Base-by-base conservation (phyloP, 371 early-diverging fungal genomes). In the Actinomucor elegans region DNA sequence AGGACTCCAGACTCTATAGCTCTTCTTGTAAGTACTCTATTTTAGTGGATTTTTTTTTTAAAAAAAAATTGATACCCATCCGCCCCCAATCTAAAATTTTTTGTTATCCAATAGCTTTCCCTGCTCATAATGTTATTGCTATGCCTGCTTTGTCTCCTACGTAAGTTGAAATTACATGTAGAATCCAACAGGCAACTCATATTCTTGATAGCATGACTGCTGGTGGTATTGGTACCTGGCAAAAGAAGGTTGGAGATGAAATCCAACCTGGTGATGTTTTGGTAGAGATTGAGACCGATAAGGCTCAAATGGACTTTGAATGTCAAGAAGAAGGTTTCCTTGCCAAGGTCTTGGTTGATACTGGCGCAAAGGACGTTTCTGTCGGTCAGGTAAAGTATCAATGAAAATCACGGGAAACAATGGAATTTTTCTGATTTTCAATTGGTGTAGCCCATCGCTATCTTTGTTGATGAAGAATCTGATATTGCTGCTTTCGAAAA, bases 261-360 rank as follows among this genome's bases (percentile, higher is more conserved):
- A 72, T 99, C 56, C 71, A 75, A 28, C 91, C 97, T 18, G 99
- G 99, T 50, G 98, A 98, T 71, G 94, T 96, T 36, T 77, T 99
- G 48, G 94, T 94, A 35, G 98, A 97, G 77, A 94, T 99, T 53
- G 99, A 99, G 77, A 99, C 99, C 17, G 98, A 99, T 80, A 99
- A 99, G 86, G 99, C 99, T 42, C 95, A 94, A 75, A 98, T 99
- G 97, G 99, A 99, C 71, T 95, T 97, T 72, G 99, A 99, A 77
- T 95, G 91, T 80, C 97, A 98, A 80, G 99, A 99, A 60, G 96
- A 97, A 62, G 99, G 99, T 34, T 97, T 78, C 66, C 64, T 99
- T 32, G 99, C 98, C 67, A 93, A 96, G 86, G 85, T 96, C 69
- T 77, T 99, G 59, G 75, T 93, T 15, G 87, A 91, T 8, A 69